Percentiles rank a stretch among this genome's conserved stretches.
Evolutionary conservation across 352 stramenopile genomes (phyloP).

Genomic region (Bremia lactucae): DNA sequence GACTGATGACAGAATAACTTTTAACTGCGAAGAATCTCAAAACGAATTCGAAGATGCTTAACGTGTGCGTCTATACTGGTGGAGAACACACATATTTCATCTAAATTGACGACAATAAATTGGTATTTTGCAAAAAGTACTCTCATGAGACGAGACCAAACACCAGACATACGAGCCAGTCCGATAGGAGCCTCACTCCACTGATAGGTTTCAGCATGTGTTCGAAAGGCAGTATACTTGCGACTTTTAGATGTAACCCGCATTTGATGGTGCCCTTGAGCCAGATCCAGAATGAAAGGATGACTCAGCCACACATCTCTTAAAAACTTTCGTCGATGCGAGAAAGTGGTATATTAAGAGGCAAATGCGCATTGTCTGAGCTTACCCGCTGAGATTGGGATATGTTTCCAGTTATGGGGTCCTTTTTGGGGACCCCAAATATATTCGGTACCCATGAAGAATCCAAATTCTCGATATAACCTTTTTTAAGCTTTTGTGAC

Average conservation of each 20-base stretch:
- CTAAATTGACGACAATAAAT: constrained; percentile 4
- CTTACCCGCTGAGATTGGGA: not conserved
- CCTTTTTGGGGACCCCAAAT: not conserved
- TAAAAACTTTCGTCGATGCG: constrained; percentile 1
- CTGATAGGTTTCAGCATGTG: constrained; percentile 2
- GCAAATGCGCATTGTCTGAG: not conserved
- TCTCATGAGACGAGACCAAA: constrained; percentile 1
- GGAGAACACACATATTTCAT: constrained; percentile 6
- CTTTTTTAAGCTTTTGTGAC: not conserved
- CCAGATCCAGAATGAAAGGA: constrained; percentile 1
- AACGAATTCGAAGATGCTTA: not conserved
- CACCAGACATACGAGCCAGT: constrained; percentile 1
- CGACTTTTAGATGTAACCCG: not conserved
- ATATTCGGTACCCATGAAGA: not conserved
- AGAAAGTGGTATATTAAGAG: not conserved
- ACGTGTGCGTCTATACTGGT: constrained; percentile 3
- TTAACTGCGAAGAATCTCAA: not conserved
- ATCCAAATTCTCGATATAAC: not conserved
- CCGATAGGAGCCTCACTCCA: constrained; percentile 3
- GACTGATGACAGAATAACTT: not conserved
- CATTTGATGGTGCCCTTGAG: constrained; percentile 6
- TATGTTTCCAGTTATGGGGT: not conserved
- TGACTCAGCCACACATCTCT: not conserved
- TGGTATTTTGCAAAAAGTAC: not conserved
- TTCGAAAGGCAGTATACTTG: constrained; percentile 2